Base-by-base conservation (phyloP, 2,329 filamentous ascomycete species). In the Cordyceps fumosorosea region DNA sequence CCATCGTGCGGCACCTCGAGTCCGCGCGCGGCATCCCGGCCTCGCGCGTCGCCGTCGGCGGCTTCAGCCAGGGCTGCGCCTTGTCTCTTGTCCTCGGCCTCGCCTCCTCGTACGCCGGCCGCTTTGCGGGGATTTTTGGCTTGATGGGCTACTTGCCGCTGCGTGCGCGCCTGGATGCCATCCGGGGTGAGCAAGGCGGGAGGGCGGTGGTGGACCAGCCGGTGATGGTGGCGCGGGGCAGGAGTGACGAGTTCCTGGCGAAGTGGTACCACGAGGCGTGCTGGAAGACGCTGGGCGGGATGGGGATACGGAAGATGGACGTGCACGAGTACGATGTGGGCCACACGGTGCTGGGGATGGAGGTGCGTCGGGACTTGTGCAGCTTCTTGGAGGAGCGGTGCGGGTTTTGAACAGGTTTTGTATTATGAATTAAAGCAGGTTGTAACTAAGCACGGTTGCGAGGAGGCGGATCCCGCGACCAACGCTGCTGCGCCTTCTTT, bases 61-160 rank as follows among this genome's bases (percentile, higher is more conserved):
- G 59, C 2, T 40, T 53, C n/a, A 52, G 60, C 22, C 60, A 62
- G 14, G 60, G 60, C 3, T 26, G 37, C 42, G 60, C 53, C 4
- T 22, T 62, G 37, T 26, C 60, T 18, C 26, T 62, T 5, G 32
- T 52, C 2, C 34, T 58, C 20, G 54, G 56, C 16, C 55, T 54
- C 16, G 20, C n/a, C 11, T 50, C 48, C 14, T 40, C 58, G 22
- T 50, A 11, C 7, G 55, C 48, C 4, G 50, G 37, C 11, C 20
- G 44, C 20, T 53, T 57, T 3, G 54, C 60, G 1, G 54, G 47
- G 7, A 14, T 62, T 7, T 22, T 58, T 22, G 26, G 47, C 22
- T 5, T 62, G 34, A 58, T 53, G n/a, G 60, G 47, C 3, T 47
- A 62, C 12, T 16, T 57, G 11, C 34, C 60, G n/a, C 37, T 53